Evolutionary conservation across 805 yeast species (phyloP).

Genomic region (Naumovozyma castellii): DNA sequence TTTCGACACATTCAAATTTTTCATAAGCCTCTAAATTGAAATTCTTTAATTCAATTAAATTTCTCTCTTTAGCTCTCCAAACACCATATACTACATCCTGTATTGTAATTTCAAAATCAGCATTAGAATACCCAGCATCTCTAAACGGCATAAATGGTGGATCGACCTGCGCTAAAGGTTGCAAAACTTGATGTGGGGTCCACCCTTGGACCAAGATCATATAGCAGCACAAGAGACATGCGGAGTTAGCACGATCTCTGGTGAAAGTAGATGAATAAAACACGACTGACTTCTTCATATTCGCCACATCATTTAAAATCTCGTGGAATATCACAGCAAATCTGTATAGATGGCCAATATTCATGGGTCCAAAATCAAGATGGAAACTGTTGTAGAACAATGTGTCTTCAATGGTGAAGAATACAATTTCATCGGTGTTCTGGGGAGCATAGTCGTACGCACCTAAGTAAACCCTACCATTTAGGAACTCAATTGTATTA

Average conservation of each 20-base stretch:
- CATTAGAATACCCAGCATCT: constrained; percentile 93
- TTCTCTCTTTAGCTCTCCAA: constrained; percentile 93
- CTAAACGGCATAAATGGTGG: constrained; percentile 91
- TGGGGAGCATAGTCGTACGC: constrained; percentile 71
- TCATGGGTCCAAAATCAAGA: constrained; percentile 91
- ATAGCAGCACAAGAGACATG: constrained; percentile 84
- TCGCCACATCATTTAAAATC: constrained; percentile 70
- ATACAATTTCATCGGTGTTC: constrained; percentile 64
- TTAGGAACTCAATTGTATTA: constrained; percentile 27
- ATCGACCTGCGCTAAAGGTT: constrained; percentile 81
- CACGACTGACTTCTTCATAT: constrained; percentile 79
- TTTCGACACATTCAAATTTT: constrained; percentile 85
- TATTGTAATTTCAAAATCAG: constrained; percentile 84
- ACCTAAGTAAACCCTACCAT: constrained; percentile 72
- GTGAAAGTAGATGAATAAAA: constrained; percentile 77
- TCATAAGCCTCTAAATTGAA: constrained; percentile 81
- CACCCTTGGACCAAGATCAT: constrained; percentile 90
- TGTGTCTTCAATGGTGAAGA: constrained; percentile 85
- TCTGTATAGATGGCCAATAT: constrained; percentile 82
- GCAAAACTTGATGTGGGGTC: constrained; percentile 96
- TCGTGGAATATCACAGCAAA: constrained; percentile 91
- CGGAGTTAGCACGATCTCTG: constrained; percentile 80
- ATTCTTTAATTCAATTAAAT: constrained; percentile 70
- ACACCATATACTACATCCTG: constrained; percentile 92
- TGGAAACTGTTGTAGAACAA: constrained; percentile 88